Evolutionary conservation across 345 rosid species (phyloP), one percentile per base, ranked within the genome.

Genomic region (Brassica incana): DNA sequence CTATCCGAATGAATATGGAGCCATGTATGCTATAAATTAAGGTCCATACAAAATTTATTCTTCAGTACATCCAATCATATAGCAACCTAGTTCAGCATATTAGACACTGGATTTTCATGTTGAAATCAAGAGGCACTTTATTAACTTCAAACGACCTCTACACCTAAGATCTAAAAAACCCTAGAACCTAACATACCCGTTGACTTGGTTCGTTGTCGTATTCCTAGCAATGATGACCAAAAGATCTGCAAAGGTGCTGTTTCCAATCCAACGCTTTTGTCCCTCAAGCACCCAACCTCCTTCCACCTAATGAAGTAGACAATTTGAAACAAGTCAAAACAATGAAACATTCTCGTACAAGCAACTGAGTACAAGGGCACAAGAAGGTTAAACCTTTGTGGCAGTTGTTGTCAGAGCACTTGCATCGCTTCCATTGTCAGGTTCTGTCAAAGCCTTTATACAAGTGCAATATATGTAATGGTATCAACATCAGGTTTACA

Each of bases 261-360:
- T 95, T 83, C 99, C 98, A 35, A 95, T 95, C 98, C 99, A 95
- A 75, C 98, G 97, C 81, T 95, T 95, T 81, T 93, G 92, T 65
- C 99, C 99, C 69, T 93, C 86, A 3, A 95, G 87, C 74, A 84
- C 75, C 98, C 99, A 93, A 72, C 99, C 99, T 67, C 96, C 96
- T 77, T 88, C 87, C 6, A 90, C 96, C 98, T 95, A 72, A 83
- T 52, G 30, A 73, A 29, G 60, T 54, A 36, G 66, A 54, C 58
- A 68, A 68, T 23, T 67, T 67, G 70, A 76, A 20, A 54, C 60
- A 54, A 16, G 23, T 54, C 60, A 54, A 16, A 38, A 73, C 25
- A 77, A 59, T 54, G 62, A 58, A 69, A 72, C 73, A 18, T 5
- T 35, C 40, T 5, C 7, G 52, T 8, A 67, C 61, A 77, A 67